Percentiles rank a stretch among this genome's conserved stretches.
phyloP scores from a whole-genome alignment of 441 rosid genomes.

The Populus hybrid region DNA sequence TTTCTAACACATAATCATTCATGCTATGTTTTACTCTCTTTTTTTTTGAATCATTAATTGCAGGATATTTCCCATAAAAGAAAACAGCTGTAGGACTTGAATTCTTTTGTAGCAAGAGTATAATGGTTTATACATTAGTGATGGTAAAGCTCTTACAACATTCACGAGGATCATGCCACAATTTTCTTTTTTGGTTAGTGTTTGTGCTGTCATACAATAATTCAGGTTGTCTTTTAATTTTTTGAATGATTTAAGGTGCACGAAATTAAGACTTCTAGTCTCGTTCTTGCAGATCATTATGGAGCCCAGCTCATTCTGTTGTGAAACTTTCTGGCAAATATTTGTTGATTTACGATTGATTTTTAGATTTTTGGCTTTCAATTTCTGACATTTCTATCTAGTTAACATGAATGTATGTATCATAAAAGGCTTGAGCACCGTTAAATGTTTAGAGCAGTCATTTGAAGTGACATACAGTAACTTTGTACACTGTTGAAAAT shows the following conservation, averaged over 20 bases:
- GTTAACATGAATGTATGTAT: neutral
- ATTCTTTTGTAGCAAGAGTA: conserved; percentile 16
- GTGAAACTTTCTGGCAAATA: neutral
- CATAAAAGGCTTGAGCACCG: neutral
- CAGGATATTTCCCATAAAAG: conserved; percentile 22
- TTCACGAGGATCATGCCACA: conserved; percentile 5
- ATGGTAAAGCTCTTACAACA: conserved; percentile 6
- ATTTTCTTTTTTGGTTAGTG: neutral
- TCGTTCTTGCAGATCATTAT: neutral
- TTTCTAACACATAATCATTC: neutral
- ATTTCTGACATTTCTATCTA: neutral
- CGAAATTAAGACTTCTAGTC: neutral
- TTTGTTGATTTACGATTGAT: neutral
- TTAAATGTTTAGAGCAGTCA: neutral
- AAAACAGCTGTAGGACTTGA: conserved; percentile 8
- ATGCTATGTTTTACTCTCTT: neutral
- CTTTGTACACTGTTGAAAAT: neutral
- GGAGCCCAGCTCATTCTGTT: neutral
- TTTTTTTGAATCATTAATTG: conserved; percentile 1
- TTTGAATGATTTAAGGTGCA: neutral
- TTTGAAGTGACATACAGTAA: neutral
- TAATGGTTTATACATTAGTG: conserved; percentile 2
- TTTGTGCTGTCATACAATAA: neutral
- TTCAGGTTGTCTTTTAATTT: neutral
- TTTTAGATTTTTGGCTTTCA: conserved; percentile 2